Conservation (phyloP, 2,329 filamentous ascomycete genomes). For the Cladophialophora chaetospira region DNA sequence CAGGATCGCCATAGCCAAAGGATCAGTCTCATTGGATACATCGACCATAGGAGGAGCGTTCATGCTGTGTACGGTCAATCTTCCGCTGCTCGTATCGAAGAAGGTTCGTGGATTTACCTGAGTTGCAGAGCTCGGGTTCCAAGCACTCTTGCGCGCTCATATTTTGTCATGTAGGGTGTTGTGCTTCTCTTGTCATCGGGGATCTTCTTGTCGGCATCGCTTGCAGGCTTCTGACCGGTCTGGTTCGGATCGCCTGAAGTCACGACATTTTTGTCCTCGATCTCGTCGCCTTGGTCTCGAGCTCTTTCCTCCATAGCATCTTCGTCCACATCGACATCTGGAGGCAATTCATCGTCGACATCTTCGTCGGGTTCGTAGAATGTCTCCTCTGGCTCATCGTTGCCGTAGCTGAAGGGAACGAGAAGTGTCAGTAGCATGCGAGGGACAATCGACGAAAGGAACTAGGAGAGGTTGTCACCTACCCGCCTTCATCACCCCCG, state of each 20-base stretch:
- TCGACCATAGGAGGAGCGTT: conserved; percentile 97
- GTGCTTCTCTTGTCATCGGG: conserved; percentile 84
- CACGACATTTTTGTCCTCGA: conserved; percentile 44
- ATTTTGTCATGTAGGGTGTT: conserved; percentile 99
- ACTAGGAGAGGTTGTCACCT: conserved; percentile 45
- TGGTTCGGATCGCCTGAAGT: conserved; percentile 50
- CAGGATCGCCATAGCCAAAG: conserved; percentile 95
- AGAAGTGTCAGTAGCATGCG: conserved; percentile 13
- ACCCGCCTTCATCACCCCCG: conserved; percentile 63
- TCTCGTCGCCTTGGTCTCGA: conserved; percentile 51
- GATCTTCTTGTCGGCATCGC: conserved; percentile 77
- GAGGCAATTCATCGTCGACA: conserved; percentile 56
- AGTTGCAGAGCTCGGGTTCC: conserved; percentile 94
- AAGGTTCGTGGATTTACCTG: conserved; percentile 58
- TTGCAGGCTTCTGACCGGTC: conserved; percentile 56
- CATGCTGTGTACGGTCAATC: conserved; percentile 64
- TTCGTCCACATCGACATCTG: conserved; percentile 49
- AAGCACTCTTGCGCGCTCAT: conserved; percentile 89
- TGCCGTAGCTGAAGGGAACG: conserved; percentile 25
- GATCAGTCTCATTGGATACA: conserved; percentile 95
- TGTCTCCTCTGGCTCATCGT: conserved; percentile 36
- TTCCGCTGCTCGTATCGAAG: background rate
- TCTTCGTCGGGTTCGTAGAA: conserved; percentile 62
- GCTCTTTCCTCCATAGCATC: conserved; percentile 58
- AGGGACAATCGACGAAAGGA: background rate